Evolutionary conservation across 345 rosid species (phyloP), one percentile per base, ranked within the genome.

Genomic region (Linum lewisii): DNA sequence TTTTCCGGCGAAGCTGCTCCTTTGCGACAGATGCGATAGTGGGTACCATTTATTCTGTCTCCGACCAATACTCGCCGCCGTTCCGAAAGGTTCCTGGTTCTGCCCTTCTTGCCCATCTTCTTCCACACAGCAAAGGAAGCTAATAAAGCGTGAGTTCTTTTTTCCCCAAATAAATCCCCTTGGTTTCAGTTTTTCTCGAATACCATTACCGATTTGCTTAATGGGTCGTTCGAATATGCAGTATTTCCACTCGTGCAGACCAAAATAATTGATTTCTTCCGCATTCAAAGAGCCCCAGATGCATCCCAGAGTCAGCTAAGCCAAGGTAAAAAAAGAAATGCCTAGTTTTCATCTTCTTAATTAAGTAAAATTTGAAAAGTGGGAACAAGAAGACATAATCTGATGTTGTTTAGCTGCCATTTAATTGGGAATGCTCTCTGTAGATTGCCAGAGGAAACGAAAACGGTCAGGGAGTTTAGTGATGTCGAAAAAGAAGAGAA

Each of bases 401-500:
- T n/a, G n/a, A n/a, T n/a, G 34, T 29, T 29, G 7, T 5, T 29
- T 29, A 29, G 7, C 34, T 29, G 1, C 7, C 34, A 4, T 29
- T 29, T 29, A 0, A 29, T 4, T 29, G 5, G 34, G 7, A 29
- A 42, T 42, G 47, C 18, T 42, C 7, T 34, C 10, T 34, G 38
- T 42, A 42, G 18, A 42, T 42, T 42, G 47, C 2, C 47, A 42
- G 18, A 42, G 14, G 18, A 42, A 42, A 42, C 73, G 88, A 62
- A 87, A 71, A 69, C 81, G 87, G 47, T 76, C 91, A 29, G 67
- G 80, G 64, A 65, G 89, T 24, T 77, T 85, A 66, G 91, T 85
- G 25, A 68, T 85, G 73, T 90, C 81, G 73, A 90, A 87, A 87
- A 90, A 80, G 73, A 82, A 77, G 42, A 74, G 91, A 73, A 82